Evolutionary conservation across 441 rosid species (phyloP).

Genomic region (Eruca vesicaria): DNA sequence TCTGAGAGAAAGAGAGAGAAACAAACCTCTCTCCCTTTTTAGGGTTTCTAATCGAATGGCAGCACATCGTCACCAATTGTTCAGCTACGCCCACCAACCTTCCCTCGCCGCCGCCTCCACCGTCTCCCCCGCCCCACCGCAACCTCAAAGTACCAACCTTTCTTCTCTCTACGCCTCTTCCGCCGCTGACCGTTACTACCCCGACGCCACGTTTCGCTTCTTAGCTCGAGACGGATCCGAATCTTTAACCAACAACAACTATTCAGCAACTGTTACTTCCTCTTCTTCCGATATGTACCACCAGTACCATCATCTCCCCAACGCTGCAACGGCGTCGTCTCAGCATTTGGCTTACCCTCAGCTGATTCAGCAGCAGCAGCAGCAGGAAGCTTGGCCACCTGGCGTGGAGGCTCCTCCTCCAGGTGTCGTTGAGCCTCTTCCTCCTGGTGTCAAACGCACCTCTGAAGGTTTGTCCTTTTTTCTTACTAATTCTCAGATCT

Average conservation of each 20-base stretch:
- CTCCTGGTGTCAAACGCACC: slow-evolving; percentile 66
- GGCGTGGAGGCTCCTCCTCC: slow-evolving; percentile 47
- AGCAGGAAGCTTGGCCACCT: slow-evolving; percentile 46
- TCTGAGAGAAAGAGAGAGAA: background rate
- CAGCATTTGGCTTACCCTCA: slow-evolving; percentile 41
- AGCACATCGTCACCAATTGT: slow-evolving; percentile 49
- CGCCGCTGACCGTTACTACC: slow-evolving; percentile 28
- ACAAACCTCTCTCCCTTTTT: slow-evolving; percentile 5
- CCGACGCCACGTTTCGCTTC: slow-evolving; percentile 28
- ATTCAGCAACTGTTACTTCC: slow-evolving; percentile 27
- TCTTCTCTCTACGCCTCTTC: slow-evolving; percentile 38
- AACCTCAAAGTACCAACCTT: slow-evolving; percentile 6
- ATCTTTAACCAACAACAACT: slow-evolving; percentile 27
- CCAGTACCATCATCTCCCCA: slow-evolving; percentile 36
- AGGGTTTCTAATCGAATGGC: slow-evolving; percentile 54
- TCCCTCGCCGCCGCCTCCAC: slow-evolving; percentile 40
- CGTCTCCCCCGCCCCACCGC: slow-evolving; percentile 37
- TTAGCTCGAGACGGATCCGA: slow-evolving; percentile 35
- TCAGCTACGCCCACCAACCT: slow-evolving; percentile 43
- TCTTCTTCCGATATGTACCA: slow-evolving; percentile 43
- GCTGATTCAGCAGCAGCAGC: slow-evolving; percentile 36
- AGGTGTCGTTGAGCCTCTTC: slow-evolving; percentile 49
- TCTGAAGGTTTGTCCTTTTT: slow-evolving; percentile 53
- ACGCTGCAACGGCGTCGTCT: slow-evolving; percentile 31
- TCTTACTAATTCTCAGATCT: slow-evolving; percentile 16